Evolutionary conservation across 257 asterid species (phyloP), one percentile per base, ranked within the genome.

Genomic region (Fraxinus excelsior): DNA sequence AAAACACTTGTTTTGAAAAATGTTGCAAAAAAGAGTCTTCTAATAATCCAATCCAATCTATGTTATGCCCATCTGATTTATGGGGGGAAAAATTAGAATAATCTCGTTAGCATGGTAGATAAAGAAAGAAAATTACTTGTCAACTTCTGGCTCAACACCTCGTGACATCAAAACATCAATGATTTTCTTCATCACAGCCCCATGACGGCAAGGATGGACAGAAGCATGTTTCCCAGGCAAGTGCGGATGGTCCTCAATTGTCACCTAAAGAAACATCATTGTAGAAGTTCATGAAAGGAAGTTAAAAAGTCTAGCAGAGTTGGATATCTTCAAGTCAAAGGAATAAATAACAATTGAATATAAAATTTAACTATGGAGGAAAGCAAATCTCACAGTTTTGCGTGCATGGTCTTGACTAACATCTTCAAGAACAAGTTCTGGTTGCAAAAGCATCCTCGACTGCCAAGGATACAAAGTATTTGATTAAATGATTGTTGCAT

Each of bases 361-460:
- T n/a, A 71, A 58, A 70, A 14, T 37, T 56, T 23, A 42, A 71
- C 60, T 68, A 31, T 26, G 76, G 29, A 4, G 66, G 58, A 72
- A 29, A 70, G 28, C 18, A 79, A n/a, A 75, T 80, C 96, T 87
- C 78, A 96, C 99, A 82, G 98, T 96, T 86, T 96, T 96, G 70
- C 89, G 98, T 67, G 99, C 99, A 78, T 96, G 99, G 81, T 96
- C 99, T 87, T 96, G 98, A 79, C 99, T 93, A 85, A 96, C 98
- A 80, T 96, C 99, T 82, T 93, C 97, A 78, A 96, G 98, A 74
- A 93, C 97, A 81, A 88, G 96, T 78, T 93, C 97, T 25, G 98
- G 96, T 75, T 85, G 89, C 85, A 96, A 85, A 79, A 89, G 98
- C 96, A 90, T 92, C 93, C 98, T 92, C 68, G 97, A 93, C 99